These are phyloP conservation scores for Eimeria necatrix DNA, from an alignment of 169 alveolate genomes.

Conservation along the genomic window DNA sequence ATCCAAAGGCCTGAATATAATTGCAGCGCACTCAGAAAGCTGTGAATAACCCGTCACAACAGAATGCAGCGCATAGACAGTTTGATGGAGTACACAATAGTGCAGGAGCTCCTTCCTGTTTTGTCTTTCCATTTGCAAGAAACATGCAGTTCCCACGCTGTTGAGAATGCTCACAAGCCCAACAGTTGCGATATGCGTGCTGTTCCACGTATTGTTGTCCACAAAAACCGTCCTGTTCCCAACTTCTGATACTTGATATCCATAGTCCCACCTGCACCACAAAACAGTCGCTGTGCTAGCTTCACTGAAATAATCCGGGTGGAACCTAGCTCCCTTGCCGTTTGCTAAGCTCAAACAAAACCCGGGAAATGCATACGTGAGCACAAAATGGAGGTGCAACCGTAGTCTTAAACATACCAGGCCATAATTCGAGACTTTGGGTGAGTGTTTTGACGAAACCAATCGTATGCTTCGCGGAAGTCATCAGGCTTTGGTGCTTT, in stretches of 20 bases:
- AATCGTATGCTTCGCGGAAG: conserved; percentile 98
- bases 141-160: no score
- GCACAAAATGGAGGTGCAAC: no score
- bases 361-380: no score
- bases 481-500: conserved; percentile 95
- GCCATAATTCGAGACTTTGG: conserved; percentile 96
- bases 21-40: no score
- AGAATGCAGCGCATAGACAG: background rate
- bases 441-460: conserved; percentile 98
- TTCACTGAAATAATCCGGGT: no score
- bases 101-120: no score
- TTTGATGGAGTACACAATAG: no score
- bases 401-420: conserved; percentile 88
- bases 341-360: no score
- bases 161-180: conserved; percentile 89
- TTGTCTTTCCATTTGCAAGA: no score
- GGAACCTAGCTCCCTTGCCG: no score
- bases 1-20: conserved; percentile 90
- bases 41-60: background rate
- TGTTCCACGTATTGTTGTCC: conserved; percentile 99
- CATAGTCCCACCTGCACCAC: conserved; percentile 98
- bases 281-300: background rate
- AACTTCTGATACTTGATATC: conserved; percentile 98
- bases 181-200: conserved; percentile 98
- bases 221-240: conserved; percentile 97